Conservation (phyloP, 2,329 filamentous ascomycete genomes). For the Colletotrichum eleusines region DNA sequence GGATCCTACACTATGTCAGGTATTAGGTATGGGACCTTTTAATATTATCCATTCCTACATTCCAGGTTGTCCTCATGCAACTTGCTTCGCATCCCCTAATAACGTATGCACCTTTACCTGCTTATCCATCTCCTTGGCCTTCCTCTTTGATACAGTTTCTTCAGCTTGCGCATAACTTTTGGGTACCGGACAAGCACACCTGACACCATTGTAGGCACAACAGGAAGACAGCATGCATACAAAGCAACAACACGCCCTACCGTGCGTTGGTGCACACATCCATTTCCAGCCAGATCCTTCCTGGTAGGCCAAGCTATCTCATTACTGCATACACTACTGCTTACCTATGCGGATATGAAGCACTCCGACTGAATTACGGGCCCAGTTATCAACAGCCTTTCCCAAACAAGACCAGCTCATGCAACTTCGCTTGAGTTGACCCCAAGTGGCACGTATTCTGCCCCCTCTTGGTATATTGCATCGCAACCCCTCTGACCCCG, state of each 20-base stretch:
- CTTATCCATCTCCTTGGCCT: neutral
- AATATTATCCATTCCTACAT: neutral
- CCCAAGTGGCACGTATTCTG: constrained; percentile 23
- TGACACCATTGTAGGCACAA: neutral
- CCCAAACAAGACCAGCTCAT: neutral
- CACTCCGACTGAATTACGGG: neutral
- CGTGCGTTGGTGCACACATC: neutral
- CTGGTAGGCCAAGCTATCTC: too few species aligned
- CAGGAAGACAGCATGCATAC: neutral
- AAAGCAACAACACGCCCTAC: neutral
- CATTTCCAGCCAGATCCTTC: neutral
- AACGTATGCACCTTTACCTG: neutral
- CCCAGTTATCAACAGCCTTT: neutral
- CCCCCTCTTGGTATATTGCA: constrained; percentile 1
- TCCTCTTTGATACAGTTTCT: neutral
- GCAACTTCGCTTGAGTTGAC: constrained; percentile 35
- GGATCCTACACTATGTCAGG: too few species aligned
- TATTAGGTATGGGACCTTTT: too few species aligned
- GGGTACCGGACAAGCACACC: neutral
- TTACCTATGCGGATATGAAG: constrained; percentile 7
- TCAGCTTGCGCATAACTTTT: neutral
- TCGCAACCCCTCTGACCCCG: neutral
- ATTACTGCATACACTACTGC: neutral
- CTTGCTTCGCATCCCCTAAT: neutral
- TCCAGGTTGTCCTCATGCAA: too few species aligned